Evolutionary conservation across 139 green algal species (phyloP).

Genomic region (Chlamydomonas sp.): DNA sequence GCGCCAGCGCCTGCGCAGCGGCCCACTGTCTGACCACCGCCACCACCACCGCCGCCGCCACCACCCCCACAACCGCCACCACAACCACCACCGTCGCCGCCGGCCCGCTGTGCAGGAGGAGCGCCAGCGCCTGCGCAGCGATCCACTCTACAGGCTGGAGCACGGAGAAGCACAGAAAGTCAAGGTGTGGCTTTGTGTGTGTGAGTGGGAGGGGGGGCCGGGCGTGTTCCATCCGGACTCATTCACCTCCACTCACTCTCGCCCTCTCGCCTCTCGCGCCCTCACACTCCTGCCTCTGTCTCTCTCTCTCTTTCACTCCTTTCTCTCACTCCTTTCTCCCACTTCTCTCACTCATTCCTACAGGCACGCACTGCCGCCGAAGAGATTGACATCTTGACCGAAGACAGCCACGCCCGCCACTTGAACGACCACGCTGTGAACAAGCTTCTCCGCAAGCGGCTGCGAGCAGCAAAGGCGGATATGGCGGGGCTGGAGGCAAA

Average conservation of each 20-base stretch:
- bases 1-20: too few relatives aligned
- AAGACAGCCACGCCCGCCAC: constrained; percentile 21
- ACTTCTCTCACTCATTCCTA: neutral
- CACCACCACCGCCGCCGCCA: too few relatives aligned
- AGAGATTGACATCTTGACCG: constrained; percentile 34
- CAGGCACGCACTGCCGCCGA: constrained; percentile 18
- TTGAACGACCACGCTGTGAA: constrained; percentile 53
- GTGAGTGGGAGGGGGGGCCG: neutral
- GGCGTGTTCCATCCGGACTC: neutral
- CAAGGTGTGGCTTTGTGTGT: too few relatives aligned
- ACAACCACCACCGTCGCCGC: too few relatives aligned
- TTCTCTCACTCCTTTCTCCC: neutral
- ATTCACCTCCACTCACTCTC: neutral
- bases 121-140: constrained; percentile 27
- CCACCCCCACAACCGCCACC: too few relatives aligned
- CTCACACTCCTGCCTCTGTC: neutral
- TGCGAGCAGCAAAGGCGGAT: constrained; percentile 24
- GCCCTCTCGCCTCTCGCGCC: neutral
- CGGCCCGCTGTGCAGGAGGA: constrained; percentile 55
- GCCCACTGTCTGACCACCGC: too few relatives aligned
- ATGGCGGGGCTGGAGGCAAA: constrained; percentile 23
- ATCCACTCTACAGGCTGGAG: constrained; percentile 52
- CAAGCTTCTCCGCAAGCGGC: constrained; percentile 33
- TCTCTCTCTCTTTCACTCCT: neutral
- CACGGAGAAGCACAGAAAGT: constrained; percentile 27